These are phyloP conservation scores for Crithidia expoeki DNA, from an alignment of 208 protist species.

Conservation along the genomic window DNA sequence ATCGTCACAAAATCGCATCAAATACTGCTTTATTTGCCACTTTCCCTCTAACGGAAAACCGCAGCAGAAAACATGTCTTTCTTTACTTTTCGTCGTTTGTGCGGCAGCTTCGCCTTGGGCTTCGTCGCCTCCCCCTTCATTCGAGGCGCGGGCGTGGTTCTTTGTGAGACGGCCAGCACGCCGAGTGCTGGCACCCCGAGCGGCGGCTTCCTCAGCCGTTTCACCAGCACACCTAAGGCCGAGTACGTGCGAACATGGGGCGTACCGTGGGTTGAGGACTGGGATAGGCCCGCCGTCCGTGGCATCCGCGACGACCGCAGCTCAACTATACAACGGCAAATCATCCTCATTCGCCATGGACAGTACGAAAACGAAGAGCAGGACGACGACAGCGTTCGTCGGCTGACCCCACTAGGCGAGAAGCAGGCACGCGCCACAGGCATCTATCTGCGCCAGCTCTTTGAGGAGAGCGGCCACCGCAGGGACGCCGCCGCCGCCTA, in stretches of 20 bases:
- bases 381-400: conserved; percentile 43
- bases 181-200: conserved; percentile 24
- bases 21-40: no score
- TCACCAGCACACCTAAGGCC: conserved; percentile 26
- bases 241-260: conserved; percentile 66
- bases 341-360: conserved; percentile 85
- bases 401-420: conserved; percentile 60
- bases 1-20: no score
- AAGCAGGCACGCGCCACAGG: conserved; percentile 66
- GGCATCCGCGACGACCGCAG: conserved; percentile 18
- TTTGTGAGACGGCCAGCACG: conserved; percentile 31
- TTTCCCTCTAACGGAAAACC: no score
- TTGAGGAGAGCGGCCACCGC: conserved; percentile 22
- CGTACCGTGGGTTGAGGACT: conserved; percentile 66
- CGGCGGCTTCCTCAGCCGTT: conserved; percentile 39
- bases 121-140: conserved; percentile 34
- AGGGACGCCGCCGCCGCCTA: conserved; percentile 8
- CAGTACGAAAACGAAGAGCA: conserved; percentile 69
- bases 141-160: conserved; percentile 25
- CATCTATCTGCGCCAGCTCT: conserved; percentile 50
- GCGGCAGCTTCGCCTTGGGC: conserved; percentile 27
- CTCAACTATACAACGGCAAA: conserved; percentile 42
- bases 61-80: conserved; percentile 1
- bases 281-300: conserved; percentile 50
- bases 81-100: conserved; percentile 35